Conservation (phyloP, 2,329 filamentous ascomycete genomes). For the Clathrospora elynae region DNA sequence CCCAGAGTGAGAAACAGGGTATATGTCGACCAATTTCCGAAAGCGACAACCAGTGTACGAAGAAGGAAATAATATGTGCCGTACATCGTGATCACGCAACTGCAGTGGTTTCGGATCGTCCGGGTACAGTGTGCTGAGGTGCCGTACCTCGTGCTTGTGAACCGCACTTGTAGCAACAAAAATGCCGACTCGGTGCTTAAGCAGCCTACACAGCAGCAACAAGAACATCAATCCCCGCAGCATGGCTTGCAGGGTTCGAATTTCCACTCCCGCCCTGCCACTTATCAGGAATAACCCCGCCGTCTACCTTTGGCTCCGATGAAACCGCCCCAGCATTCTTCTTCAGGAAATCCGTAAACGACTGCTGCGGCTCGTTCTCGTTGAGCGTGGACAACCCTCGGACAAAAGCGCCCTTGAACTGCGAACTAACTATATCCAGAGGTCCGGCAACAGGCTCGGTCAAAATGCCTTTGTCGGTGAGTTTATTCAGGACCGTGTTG, state of each 20-base stretch:
- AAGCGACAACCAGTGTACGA: too few species aligned
- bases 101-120: too few species aligned
- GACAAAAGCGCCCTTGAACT: constrained; percentile 49
- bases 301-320: constrained; percentile 38
- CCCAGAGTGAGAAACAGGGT: too few species aligned
- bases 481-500: constrained; percentile 29
- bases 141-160: too few species aligned
- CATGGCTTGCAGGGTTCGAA: constrained; percentile 63
- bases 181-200: too few species aligned
- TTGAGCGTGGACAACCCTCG: constrained; percentile 41
- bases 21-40: too few species aligned
- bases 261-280: constrained; percentile 64
- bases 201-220: constrained; percentile 54
- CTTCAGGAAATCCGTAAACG: constrained; percentile 37
- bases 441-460: constrained; percentile 33
- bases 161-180: too few species aligned
- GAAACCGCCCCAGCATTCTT: constrained; percentile 42
- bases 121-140: too few species aligned
- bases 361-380: constrained; percentile 27
- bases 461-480: constrained; percentile 41
- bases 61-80: too few species aligned
- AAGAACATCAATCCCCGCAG: constrained; percentile 67
- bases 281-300: constrained; percentile 59
- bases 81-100: too few species aligned
- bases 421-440: constrained; percentile 36